phyloP scores from a whole-genome alignment of 257 asterid species.

The Nicotiana attenuata region DNA sequence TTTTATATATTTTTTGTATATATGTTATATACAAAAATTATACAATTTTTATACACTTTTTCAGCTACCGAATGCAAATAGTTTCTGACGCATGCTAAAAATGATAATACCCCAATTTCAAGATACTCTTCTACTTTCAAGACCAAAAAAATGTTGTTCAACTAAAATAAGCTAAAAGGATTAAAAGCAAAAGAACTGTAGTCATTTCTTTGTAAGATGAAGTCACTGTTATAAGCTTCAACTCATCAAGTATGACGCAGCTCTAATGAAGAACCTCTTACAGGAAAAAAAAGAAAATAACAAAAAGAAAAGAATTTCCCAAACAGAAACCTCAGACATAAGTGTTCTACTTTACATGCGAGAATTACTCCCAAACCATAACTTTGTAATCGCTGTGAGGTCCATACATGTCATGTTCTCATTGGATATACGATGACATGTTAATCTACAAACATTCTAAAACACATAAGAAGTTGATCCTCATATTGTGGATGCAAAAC shows the following conservation, averaged over 20 bases:
- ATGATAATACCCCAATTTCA: no score
- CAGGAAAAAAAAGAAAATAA: neutral
- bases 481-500: conserved; percentile 2
- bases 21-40: no score
- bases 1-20: no score
- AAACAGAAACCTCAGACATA: neutral
- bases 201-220: neutral
- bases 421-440: neutral
- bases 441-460: neutral
- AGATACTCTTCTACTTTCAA: no score
- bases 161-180: neutral
- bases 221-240: neutral
- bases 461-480: neutral
- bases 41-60: no score
- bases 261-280: neutral
- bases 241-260: neutral
- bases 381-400: neutral
- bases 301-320: neutral
- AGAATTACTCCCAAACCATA: neutral
- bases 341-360: conserved; percentile 1
- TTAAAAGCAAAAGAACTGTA: neutral
- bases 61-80: no score
- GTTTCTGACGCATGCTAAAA: no score
- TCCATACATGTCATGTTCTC: neutral
- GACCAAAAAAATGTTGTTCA: no score